Conservation (phyloP, 305 asterid species). For the Vinca major region DNA sequence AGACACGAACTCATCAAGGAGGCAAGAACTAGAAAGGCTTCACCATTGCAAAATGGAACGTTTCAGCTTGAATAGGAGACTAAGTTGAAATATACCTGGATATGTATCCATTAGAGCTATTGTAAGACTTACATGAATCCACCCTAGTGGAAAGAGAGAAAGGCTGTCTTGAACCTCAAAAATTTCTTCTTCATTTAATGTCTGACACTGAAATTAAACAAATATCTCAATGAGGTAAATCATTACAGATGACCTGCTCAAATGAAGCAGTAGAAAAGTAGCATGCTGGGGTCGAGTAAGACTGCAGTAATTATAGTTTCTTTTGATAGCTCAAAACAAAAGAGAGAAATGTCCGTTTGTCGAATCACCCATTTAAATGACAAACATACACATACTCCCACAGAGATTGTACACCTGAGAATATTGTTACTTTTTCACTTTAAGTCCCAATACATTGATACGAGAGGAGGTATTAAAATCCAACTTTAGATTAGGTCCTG, state of each 20-base stretch:
- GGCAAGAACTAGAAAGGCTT: not conserved
- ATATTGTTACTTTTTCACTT: not conserved
- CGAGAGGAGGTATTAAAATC: not conserved
- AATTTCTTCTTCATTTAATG: slow-evolving; percentile 93
- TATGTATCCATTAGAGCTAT: slow-evolving; percentile 13
- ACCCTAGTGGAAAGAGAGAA: slow-evolving; percentile 86
- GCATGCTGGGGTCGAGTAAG: not conserved
- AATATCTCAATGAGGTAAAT: not conserved
- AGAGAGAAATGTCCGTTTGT: not conserved
- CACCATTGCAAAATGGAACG: not conserved
- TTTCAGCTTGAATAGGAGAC: not conserved
- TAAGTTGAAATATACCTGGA: not conserved
- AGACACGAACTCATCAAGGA: not conserved
- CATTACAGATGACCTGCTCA: not conserved
- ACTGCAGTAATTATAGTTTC: not conserved
- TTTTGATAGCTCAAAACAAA: not conserved
- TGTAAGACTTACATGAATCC: slow-evolving; percentile 90
- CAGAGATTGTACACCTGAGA: not conserved
- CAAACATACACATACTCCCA: not conserved
- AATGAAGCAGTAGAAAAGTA: not conserved
- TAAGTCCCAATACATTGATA: not conserved
- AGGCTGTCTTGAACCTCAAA: slow-evolving; percentile 72
- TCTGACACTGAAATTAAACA: slow-evolving; percentile 60
- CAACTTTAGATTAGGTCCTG: not conserved
- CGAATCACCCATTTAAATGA: not conserved